phyloP scores from a whole-genome alignment of 1,284 basidiomycete genomes.

The Phellopilus nigrolimitatus region DNA sequence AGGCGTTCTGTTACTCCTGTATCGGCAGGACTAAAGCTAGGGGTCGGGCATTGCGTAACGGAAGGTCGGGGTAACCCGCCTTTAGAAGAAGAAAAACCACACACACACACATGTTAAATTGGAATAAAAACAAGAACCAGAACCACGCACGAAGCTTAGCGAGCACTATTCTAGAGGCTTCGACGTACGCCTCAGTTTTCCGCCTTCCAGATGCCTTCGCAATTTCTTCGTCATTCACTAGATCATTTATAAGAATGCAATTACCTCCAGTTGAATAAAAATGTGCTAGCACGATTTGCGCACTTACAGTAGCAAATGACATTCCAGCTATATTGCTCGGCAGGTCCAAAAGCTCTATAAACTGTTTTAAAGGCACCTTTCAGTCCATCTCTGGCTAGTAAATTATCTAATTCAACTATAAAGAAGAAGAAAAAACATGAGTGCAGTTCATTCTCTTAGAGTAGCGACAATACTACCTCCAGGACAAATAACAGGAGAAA shows the following conservation, averaged over 20 bases:
- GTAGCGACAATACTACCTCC: not conserved
- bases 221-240: constrained; percentile 2
- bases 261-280: not conserved
- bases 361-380: not conserved
- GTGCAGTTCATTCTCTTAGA: not conserved
- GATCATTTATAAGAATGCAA: not conserved
- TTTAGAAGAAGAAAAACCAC: not conserved
- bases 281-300: too few species aligned
- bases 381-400: not conserved
- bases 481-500: not conserved
- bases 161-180: constrained; percentile 1
- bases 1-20: too few species aligned
- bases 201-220: not conserved
- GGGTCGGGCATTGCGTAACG: not conserved
- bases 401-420: not conserved
- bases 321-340: not conserved
- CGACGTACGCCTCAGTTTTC: not conserved
- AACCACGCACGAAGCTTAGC: not conserved
- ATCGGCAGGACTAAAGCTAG: too few species aligned
- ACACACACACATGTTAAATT: not conserved
- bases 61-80: too few species aligned
- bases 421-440: not conserved
- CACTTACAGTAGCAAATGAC: not conserved
- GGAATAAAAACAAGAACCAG: not conserved
- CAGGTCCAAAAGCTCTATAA: not conserved